phyloP scores from a whole-genome alignment of 306 rosid species.

The Quercus bicolor region DNA sequence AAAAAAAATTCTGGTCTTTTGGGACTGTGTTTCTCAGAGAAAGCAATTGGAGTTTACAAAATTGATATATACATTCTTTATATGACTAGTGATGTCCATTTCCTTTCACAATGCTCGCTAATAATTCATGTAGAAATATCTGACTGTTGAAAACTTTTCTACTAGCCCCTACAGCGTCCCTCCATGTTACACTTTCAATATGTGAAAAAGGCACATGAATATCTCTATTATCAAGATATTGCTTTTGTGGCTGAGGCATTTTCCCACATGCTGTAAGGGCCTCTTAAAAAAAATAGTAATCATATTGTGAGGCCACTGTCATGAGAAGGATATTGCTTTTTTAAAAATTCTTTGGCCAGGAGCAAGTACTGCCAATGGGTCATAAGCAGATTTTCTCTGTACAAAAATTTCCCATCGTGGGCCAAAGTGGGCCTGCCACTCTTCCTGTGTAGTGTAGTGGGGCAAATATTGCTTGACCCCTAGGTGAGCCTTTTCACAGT shows the following conservation, averaged over 20 bases:
- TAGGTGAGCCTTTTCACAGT: slow-evolving; percentile 62
- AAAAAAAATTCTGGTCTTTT: slow-evolving; percentile 10
- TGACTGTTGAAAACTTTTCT: slow-evolving; percentile 19
- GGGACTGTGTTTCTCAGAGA: slow-evolving; percentile 19
- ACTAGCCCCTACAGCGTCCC: slow-evolving; percentile 22
- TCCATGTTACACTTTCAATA: slow-evolving; percentile 16
- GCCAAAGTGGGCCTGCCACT: slow-evolving; percentile 91
- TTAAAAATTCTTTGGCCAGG: slow-evolving; percentile 90
- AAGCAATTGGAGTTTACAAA: slow-evolving; percentile 25
- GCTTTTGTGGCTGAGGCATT: slow-evolving; percentile 23
- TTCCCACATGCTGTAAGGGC: slow-evolving; percentile 21
- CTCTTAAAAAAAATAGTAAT: slow-evolving; percentile 3
- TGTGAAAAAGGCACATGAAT: slow-evolving; percentile 14
- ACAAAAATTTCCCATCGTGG: slow-evolving; percentile 68
- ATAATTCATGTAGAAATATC: slow-evolving; percentile 23
- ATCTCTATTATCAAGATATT: slow-evolving; percentile 10
- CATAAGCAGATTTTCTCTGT: slow-evolving; percentile 70
- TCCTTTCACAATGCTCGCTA: slow-evolving; percentile 21
- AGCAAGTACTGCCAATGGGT: slow-evolving; percentile 84
- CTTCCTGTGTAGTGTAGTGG: slow-evolving; percentile 65
- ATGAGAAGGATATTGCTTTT: slow-evolving; percentile 52
- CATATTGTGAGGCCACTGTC: slow-evolving; percentile 15
- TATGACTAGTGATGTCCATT: slow-evolving; percentile 22
- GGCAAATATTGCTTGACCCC: slow-evolving; percentile 91
- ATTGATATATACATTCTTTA: slow-evolving; percentile 42